phyloP scores from a whole-genome alignment of 192 early-diverging fungal species.

The Chytriomyces hyalinus region DNA sequence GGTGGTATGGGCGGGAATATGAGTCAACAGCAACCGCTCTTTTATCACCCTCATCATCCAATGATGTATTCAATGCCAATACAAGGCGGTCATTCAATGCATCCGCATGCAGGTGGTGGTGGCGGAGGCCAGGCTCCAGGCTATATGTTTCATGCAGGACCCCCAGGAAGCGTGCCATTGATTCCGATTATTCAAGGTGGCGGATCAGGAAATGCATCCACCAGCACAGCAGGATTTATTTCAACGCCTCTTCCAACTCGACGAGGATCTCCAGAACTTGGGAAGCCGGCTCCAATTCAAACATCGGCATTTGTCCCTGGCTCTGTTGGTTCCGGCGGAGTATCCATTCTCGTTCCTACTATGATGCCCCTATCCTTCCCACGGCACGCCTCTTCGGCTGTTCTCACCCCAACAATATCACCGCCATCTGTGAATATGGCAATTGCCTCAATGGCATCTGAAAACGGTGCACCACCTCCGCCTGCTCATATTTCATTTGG shows the following conservation, averaged over 20 bases:
- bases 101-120: background rate
- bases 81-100: background rate
- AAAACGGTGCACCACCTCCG: background rate
- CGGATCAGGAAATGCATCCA: background rate
- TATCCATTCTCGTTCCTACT: constrained; percentile 2
- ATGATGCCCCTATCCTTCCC: constrained; percentile 14
- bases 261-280: constrained; percentile 23
- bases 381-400: background rate
- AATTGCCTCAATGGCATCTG: background rate
- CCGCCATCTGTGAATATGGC: constrained; percentile 3
- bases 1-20: background rate
- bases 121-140: constrained; percentile 8
- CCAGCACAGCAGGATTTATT: constrained; percentile 4
- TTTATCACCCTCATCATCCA: constrained; percentile 14
- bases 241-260: constrained; percentile 21
- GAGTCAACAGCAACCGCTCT: background rate
- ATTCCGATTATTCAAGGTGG: background rate
- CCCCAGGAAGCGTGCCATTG: background rate
- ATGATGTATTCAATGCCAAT: constrained; percentile 15
- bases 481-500: too few relatives aligned
- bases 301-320: background rate
- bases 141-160: constrained; percentile 7
- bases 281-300: constrained; percentile 10
- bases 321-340: constrained; percentile 3
- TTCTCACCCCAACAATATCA: constrained; percentile 5